These are phyloP conservation scores for Calonectria multiphialidica DNA, from an alignment of 2,329 filamentous ascomycete genomes.

Conservation along the genomic window DNA sequence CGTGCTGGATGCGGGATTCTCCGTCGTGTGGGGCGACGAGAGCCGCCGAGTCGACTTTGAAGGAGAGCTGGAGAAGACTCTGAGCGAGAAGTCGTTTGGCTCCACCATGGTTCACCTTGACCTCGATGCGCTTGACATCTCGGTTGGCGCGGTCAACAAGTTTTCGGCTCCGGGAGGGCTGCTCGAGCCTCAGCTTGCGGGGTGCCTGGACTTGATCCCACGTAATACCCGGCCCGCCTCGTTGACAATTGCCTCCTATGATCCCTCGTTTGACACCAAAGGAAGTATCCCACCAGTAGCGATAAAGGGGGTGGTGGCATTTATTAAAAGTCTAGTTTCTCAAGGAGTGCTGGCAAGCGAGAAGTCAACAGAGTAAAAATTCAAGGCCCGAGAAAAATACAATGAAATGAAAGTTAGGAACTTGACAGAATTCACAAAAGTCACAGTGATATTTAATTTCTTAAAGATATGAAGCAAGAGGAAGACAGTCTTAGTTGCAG, in stretches of 20 bases:
- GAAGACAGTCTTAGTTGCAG: background rate
- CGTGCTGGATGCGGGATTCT: conserved; percentile 46
- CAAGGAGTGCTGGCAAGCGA: conserved; percentile 3
- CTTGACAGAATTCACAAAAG: background rate
- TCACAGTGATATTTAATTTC: background rate
- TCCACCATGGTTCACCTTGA: conserved; percentile 50
- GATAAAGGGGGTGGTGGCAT: conserved; percentile 25
- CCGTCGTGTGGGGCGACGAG: conserved; percentile 44
- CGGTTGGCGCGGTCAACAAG: conserved; percentile 50
- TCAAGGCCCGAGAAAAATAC: background rate
- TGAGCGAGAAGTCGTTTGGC: conserved; percentile 24
- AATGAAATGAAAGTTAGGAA: background rate
- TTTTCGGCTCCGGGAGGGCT: conserved; percentile 50
- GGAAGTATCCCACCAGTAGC: conserved; percentile 33
- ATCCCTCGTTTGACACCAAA: conserved; percentile 34
- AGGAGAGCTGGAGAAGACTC: conserved; percentile 4
- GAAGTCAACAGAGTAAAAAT: background rate
- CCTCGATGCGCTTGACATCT: conserved; percentile 49
- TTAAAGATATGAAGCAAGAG: background rate
- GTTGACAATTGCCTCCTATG: conserved; percentile 39
- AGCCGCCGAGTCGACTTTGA: conserved; percentile 31
- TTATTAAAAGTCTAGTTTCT: conserved; percentile 27
- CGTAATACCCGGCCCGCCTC: conserved; percentile 29
- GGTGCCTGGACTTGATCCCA: conserved; percentile 34
- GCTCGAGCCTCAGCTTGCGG: conserved; percentile 38